Base-by-base conservation (phyloP, 768 basidiomycete species). In the Serendipita vermifera region DNA sequence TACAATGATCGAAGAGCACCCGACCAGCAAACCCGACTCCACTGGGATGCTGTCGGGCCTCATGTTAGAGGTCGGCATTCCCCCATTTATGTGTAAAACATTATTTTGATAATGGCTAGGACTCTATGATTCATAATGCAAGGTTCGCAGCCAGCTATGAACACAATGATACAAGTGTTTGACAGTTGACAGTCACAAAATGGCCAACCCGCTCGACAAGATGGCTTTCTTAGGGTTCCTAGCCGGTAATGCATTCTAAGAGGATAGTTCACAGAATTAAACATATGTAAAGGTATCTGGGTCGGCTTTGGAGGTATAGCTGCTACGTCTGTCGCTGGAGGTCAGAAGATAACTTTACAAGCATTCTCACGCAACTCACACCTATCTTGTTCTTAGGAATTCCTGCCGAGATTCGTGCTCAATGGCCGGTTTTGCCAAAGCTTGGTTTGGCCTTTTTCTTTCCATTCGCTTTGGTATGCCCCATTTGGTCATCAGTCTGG, bases 121-220 rank as follows among this genome's bases (percentile, higher is more conserved):
- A 61, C 43, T 59, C 60, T 14, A 53, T 61, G 31, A 38, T 61
- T n/a, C 60, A 61, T 39, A 61, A 61, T 40, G 60, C 60, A 9
- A 55, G 54, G 5, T 55, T 56, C 24, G 59, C 57, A 39, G 43
- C 32, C 27, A 38, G 57, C 35, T 20, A 26, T 38, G 15, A 33
- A 57, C 29, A 31, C 56, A 13, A 31, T 35, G n/a, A 40, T 32
- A 31, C 55, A 55, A 31, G 43, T 31, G 27, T 38, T 46, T n/a
- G 55, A 26, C 24, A 20, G 41, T 27, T 22, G 4, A 9, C 20
- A 39, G 24, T 20, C 20, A 33, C 31, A 38, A 35, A 57, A 36
- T 38, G 55, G 38, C 40, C 26, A 59, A 59, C 26, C 58, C 58
- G 4, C 33, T 59, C 15, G 58, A 59, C 29, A 59, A 59, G 38